phyloP scores from a whole-genome alignment of 2,329 filamentous ascomycete genomes.

The Hypoxylon sp. region DNA sequence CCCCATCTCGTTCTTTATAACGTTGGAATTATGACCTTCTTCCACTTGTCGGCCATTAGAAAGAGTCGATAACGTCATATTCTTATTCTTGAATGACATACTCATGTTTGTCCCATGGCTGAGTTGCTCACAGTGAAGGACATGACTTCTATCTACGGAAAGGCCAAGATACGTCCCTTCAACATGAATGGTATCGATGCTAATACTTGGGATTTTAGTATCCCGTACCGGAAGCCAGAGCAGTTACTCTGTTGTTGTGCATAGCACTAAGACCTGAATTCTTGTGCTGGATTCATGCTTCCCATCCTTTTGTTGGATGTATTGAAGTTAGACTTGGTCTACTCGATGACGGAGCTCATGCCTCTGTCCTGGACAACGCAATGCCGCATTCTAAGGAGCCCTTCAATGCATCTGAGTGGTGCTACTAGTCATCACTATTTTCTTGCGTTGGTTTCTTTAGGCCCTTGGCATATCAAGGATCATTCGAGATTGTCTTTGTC shows the following conservation, averaged over 20 bases:
- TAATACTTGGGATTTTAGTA: neutral
- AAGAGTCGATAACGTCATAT: neutral
- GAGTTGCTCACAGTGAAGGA: neutral
- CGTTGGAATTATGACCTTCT: neutral
- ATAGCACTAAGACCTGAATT: neutral
- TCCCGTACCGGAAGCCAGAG: neutral
- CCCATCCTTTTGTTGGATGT: neutral
- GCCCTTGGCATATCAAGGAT: neutral
- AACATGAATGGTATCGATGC: neutral
- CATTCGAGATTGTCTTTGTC: neutral
- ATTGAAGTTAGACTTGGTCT: neutral
- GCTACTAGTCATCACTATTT: neutral
- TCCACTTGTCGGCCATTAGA: neutral
- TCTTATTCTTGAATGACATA: neutral
- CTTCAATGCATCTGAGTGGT: neutral
- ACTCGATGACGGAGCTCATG: neutral
- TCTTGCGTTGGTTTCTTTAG: neutral
- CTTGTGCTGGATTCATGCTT: neutral
- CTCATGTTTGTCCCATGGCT: neutral
- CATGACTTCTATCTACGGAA: neutral
- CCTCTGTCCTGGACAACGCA: neutral
- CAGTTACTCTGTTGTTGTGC: neutral
- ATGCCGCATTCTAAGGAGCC: neutral
- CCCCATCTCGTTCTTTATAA: neutral
- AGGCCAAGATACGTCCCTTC: neutral